Conservation (phyloP, 331 rosid genomes). For the Quercus phellos region DNA sequence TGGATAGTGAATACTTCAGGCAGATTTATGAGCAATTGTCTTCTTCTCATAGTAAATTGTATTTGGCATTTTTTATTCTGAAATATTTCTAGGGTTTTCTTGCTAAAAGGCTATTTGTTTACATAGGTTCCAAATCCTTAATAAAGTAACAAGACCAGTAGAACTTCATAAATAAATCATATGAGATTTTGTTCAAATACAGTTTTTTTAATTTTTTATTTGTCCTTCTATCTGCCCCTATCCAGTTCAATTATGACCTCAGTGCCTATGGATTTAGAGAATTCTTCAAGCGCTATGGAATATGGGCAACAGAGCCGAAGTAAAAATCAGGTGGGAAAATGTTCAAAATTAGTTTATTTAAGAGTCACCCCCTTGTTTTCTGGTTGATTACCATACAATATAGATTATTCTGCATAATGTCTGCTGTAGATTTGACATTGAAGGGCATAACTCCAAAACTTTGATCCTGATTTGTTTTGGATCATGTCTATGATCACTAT, state of each 20-base stretch:
- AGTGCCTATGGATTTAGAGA: slow-evolving; percentile 91
- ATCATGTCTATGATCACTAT: not conserved
- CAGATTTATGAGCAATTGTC: not conserved
- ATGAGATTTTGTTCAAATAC: not conserved
- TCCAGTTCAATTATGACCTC: slow-evolving; percentile 70
- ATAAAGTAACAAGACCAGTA: not conserved
- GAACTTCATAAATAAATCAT: not conserved
- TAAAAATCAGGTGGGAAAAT: slow-evolving; percentile 20
- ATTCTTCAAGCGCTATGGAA: slow-evolving; percentile 72
- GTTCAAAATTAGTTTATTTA: not conserved
- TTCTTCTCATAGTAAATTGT: not conserved
- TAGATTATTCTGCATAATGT: not conserved
- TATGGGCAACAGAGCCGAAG: slow-evolving; percentile 40
- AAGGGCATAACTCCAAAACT: not conserved
- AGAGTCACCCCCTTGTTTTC: not conserved
- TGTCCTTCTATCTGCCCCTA: slow-evolving; percentile 19
- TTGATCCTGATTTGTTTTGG: not conserved
- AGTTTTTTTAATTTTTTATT: not conserved
- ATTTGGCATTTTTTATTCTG: not conserved
- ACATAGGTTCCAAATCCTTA: not conserved
- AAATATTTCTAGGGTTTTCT: not conserved
- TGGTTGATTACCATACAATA: not conserved
- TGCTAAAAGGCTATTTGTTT: not conserved
- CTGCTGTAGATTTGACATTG: not conserved
- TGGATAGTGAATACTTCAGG: not conserved